phyloP scores from a whole-genome alignment of 2,329 filamentous ascomycete genomes.

The Xylariaceae sp. region DNA sequence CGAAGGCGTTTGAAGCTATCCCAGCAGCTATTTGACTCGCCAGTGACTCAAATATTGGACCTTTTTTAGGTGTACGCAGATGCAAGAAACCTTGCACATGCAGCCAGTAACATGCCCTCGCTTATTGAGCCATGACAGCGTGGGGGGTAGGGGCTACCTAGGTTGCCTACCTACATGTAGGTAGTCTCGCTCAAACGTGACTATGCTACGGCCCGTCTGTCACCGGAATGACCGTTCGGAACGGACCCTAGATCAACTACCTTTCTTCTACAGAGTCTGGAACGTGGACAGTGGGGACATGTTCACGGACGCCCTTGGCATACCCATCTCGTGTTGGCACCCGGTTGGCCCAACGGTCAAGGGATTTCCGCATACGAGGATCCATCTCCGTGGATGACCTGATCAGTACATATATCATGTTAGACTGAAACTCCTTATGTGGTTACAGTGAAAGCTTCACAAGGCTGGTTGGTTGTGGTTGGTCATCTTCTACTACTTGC shows the following conservation, averaged over 20 bases:
- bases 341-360: background rate
- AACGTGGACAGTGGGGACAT: constrained; percentile 5
- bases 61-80: constrained; percentile 12
- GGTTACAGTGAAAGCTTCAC: background rate
- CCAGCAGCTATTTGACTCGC: background rate
- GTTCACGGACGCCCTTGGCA: constrained; percentile 6
- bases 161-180: background rate
- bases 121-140: constrained; percentile 8
- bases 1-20: constrained; percentile 8
- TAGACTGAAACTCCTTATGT: background rate
- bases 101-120: constrained; percentile 14
- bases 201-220: constrained; percentile 3
- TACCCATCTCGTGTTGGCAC: constrained; percentile 2
- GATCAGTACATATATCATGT: background rate
- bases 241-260: constrained; percentile 13
- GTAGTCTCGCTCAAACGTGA: constrained; percentile 22
- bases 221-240: background rate
- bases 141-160: constrained; percentile 10
- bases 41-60: background rate
- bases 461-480: background rate
- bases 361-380: background rate
- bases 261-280: constrained; percentile 5
- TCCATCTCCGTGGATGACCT: background rate
- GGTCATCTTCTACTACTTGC: background rate
- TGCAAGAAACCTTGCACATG: constrained; percentile 21